A percentile compares a stretch with the other conserved stretches of the same genome.
phyloP scores from a whole-genome alignment of 2,329 filamentous ascomycete species.

The Hypoxylon sp. region DNA sequence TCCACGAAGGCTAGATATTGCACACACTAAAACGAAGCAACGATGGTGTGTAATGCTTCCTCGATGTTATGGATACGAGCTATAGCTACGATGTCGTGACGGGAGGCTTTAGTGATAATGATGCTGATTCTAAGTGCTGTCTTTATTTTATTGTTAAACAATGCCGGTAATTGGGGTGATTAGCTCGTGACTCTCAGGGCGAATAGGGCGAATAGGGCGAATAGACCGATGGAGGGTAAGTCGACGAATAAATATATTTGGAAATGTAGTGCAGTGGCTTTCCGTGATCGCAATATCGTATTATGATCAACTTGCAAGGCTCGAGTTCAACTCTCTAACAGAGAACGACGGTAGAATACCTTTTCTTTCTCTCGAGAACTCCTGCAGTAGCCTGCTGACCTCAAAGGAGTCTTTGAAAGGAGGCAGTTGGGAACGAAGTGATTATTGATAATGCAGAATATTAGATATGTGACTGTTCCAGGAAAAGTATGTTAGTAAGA shows the following conservation, averaged over 20 bases:
- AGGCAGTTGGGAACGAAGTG: constrained; percentile 50
- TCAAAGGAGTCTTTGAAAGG: constrained; percentile 74
- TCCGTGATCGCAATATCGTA: constrained; percentile 33
- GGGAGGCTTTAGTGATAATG: constrained; percentile 5
- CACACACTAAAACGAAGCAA: constrained; percentile 13
- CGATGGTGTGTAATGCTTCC: constrained; percentile 1
- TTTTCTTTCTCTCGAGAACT: constrained; percentile 61
- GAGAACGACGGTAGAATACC: constrained; percentile 58
- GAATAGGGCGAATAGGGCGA: constrained; percentile 24
- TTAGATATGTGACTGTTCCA: constrained; percentile 50
- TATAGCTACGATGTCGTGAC: constrained; percentile 24
- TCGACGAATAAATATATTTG: constrained; percentile 26
- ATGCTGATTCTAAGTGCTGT: constrained; percentile 11
- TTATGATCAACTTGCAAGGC: constrained; percentile 41
- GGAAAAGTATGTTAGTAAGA: constrained; percentile 32
- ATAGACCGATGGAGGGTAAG: constrained; percentile 20
- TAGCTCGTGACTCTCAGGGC: constrained; percentile 19
- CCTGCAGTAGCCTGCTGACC: constrained; percentile 89
- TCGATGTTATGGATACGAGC: constrained; percentile 4
- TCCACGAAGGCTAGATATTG: constrained; percentile 49
- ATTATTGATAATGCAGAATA: constrained; percentile 52
- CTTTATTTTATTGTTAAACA: constrained; percentile 16
- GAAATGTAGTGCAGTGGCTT: constrained; percentile 20
- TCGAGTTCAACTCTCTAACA: constrained; percentile 51
- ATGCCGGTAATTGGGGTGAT: constrained; percentile 12